A percentile compares a stretch with the other conserved stretches of the same genome.
These are phyloP conservation scores for Colletotrichum graminicola DNA, from an alignment of 2,329 filamentous ascomycete species.

Conservation along the genomic window DNA sequence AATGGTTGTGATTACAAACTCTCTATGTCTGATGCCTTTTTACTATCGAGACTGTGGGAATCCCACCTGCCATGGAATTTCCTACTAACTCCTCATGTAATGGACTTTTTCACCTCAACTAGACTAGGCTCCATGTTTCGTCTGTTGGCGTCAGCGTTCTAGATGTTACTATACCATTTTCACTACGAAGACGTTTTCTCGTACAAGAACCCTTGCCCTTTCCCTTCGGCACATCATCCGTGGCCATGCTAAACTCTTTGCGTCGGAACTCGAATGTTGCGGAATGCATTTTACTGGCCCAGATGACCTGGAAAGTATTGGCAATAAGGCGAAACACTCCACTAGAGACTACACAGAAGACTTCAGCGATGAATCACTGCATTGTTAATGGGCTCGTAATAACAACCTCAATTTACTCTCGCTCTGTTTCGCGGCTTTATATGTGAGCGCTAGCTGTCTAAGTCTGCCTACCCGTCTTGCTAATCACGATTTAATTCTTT, in stretches of 20 bases:
- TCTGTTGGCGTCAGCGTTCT: conserved; percentile 17
- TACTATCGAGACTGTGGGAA: conserved; percentile 12
- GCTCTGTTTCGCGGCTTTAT: conserved; percentile 11
- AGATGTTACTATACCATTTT: conserved; percentile 2
- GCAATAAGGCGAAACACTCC: neutral
- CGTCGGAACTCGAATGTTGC: neutral
- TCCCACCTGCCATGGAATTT: conserved; percentile 14
- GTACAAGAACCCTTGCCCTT: conserved; percentile 14
- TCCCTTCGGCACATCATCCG: conserved; percentile 17
- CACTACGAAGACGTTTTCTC: conserved; percentile 1
- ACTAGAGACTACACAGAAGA: neutral
- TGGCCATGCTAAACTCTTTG: conserved; percentile 10
- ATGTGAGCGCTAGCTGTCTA: conserved; percentile 8
- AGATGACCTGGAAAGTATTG: neutral
- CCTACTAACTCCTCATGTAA: neutral
- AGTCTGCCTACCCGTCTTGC: neutral
- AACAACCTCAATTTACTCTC: conserved; percentile 7
- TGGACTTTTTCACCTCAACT: conserved; percentile 6
- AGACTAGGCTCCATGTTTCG: conserved; percentile 4
- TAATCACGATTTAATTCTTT: neutral
- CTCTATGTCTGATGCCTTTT: conserved; percentile 15
- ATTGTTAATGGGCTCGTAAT: neutral
- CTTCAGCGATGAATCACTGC: neutral
- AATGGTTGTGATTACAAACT: conserved; percentile 11
- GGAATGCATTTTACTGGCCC: conserved; percentile 3